Conservation (phyloP, 164 flowering plant genomes). For the Chimonanthus salicifolius region DNA sequence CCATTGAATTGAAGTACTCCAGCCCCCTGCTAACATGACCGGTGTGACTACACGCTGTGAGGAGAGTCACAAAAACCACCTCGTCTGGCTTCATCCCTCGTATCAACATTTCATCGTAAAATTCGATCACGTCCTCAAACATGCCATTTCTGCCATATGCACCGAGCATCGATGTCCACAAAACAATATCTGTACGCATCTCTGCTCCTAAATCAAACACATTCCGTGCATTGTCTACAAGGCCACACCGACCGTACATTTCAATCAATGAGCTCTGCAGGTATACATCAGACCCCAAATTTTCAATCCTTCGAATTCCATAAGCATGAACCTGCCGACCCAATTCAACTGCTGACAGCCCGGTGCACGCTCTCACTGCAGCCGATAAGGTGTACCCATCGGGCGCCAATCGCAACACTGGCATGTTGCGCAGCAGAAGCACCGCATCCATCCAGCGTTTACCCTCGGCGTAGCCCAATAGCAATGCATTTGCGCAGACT, state of each 20-base stretch:
- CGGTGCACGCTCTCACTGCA: constrained; percentile 42
- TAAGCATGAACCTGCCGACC: constrained; percentile 54
- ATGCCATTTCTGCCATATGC: constrained; percentile 59
- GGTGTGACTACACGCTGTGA: constrained; percentile 67
- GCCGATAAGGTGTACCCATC: constrained; percentile 59
- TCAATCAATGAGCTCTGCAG: constrained; percentile 64
- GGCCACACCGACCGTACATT: constrained; percentile 81
- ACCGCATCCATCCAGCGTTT: constrained; percentile 47
- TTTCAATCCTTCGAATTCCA: constrained; percentile 22
- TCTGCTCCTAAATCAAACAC: constrained; percentile 35
- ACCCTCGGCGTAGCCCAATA: constrained; percentile 54
- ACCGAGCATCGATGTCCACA: constrained; percentile 79
- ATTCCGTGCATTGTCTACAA: constrained; percentile 37
- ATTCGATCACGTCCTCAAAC: constrained; percentile 37
- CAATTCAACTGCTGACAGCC: constrained; percentile 42
- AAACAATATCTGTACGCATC: constrained; percentile 45
- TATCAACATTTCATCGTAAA: constrained; percentile 44
- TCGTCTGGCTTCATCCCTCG: constrained; percentile 54
- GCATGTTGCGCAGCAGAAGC: constrained; percentile 36
- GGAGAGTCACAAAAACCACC: constrained; percentile 55
- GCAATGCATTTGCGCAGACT: constrained; percentile 64
- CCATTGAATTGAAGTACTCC: constrained; percentile 56
- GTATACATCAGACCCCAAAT: constrained; percentile 37
- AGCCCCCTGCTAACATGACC: constrained; percentile 59
- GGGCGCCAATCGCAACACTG: constrained; percentile 24